These are phyloP conservation scores for Kuraishia hungarica DNA, from an alignment of 805 yeast species.

Conservation along the genomic window DNA sequence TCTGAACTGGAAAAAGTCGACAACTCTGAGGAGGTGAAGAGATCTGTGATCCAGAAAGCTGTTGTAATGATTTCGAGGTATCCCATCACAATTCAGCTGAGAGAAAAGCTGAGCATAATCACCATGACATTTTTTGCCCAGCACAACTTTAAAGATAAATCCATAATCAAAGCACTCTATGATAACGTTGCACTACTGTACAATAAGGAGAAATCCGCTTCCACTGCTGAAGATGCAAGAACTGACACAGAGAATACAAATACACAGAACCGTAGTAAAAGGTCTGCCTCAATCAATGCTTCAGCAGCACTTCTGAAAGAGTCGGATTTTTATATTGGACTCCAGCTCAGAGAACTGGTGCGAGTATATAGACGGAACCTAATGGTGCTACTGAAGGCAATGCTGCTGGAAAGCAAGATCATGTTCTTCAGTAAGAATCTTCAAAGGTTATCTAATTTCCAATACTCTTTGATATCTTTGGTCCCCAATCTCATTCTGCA, in stretches of 20 bases:
- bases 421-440: slow-evolving; percentile 75
- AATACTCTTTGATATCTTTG: slow-evolving; percentile 74
- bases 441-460: slow-evolving; percentile 72
- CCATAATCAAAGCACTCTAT: slow-evolving; percentile 59
- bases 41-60: slow-evolving; percentile 88
- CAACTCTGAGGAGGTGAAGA: slow-evolving; percentile 56
- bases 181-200: slow-evolving; percentile 50
- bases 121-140: slow-evolving; percentile 84
- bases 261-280: slow-evolving; percentile 2
- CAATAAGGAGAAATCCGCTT: slow-evolving; percentile 15
- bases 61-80: slow-evolving; percentile 78
- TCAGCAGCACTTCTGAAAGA: slow-evolving; percentile 28
- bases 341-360: slow-evolving; percentile 60
- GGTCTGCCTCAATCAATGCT: slow-evolving; percentile 8
- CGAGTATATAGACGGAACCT: slow-evolving; percentile 48
- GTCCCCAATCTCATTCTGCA: slow-evolving; percentile 73
- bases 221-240: slow-evolving; percentile 17
- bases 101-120: slow-evolving; percentile 83
- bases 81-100: slow-evolving; percentile 83
- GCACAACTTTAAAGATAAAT: slow-evolving; percentile 61
- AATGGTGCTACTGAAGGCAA: slow-evolving; percentile 63
- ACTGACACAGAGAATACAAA: slow-evolving; percentile 13
- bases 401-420: slow-evolving; percentile 66
- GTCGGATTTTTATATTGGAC: slow-evolving; percentile 61
- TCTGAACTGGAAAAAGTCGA: slow-evolving; percentile 39